phyloP scores from a whole-genome alignment of 1,139 yeast genomes.

The Magnusiomyces suaveolens region DNA sequence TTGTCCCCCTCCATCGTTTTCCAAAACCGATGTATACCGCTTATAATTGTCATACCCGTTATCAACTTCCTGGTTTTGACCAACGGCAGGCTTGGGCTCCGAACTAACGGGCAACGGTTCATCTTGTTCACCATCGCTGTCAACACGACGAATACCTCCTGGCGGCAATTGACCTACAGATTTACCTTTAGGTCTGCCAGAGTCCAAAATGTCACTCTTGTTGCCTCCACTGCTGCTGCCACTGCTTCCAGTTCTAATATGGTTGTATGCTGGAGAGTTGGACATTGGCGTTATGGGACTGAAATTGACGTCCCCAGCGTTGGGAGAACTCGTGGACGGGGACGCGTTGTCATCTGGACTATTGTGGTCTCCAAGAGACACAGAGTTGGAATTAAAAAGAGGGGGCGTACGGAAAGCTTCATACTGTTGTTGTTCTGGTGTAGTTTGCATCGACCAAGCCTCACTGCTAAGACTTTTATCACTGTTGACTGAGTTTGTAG shows the following conservation, averaged over 20 bases:
- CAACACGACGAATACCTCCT: not conserved
- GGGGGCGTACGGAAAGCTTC: slow-evolving; percentile 1
- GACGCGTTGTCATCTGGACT: not conserved
- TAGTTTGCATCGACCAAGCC: not conserved
- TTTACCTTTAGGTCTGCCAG: not conserved
- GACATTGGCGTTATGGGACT: not conserved
- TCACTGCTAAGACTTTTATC: not conserved
- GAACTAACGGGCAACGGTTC: not conserved
- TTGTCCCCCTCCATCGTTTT: no score
- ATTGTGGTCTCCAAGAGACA: not conserved
- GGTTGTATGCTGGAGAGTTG: not conserved
- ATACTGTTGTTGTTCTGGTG: slow-evolving; percentile 4
- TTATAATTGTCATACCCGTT: no score
- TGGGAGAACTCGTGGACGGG: not conserved
- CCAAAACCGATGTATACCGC: no score
- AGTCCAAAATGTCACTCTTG: not conserved
- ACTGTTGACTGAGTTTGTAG: not conserved
- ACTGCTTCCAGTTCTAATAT: not conserved
- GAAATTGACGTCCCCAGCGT: not conserved
- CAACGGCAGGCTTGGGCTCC: not conserved
- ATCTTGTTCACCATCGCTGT: not conserved
- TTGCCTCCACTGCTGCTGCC: not conserved
- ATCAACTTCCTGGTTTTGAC: not conserved
- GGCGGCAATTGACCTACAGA: not conserved
- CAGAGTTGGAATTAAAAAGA: not conserved